A percentile compares a stretch with the other conserved stretches of the same genome.
phyloP scores from a whole-genome alignment of 371 early-diverging fungal species.

The Phascolomyces articulosus region DNA sequence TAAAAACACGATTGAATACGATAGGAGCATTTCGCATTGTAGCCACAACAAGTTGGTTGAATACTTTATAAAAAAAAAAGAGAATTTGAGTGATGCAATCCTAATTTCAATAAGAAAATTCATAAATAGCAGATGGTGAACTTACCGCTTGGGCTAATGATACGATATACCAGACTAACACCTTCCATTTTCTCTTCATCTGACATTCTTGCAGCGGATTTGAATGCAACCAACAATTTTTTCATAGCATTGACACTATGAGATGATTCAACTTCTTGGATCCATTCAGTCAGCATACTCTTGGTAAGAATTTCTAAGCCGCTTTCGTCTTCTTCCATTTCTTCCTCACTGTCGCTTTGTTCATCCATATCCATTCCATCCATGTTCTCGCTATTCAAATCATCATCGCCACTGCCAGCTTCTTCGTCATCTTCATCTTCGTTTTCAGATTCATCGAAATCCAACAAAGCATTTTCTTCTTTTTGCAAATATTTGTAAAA shows the following conservation, averaged over 20 bases:
- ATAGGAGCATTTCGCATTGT: constrained; percentile 61
- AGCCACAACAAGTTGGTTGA: constrained; percentile 77
- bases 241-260: constrained; percentile 50
- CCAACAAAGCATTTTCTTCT: constrained; percentile 81
- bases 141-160: constrained; percentile 67
- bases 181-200: constrained; percentile 64
- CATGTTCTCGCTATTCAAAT: constrained; percentile 19
- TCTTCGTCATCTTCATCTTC: constrained; percentile 40
- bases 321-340: constrained; percentile 12
- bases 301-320: constrained; percentile 57
- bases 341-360: neutral
- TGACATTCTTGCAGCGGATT: constrained; percentile 79
- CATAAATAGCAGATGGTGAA: no score
- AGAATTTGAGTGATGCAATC: no score
- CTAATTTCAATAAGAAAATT: no score
- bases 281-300: constrained; percentile 77
- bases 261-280: constrained; percentile 53
- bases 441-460: constrained; percentile 72
- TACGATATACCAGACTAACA: constrained; percentile 58
- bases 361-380: constrained; percentile 33
- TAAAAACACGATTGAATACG: constrained; percentile 61
- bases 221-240: constrained; percentile 80
- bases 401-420: constrained; percentile 24
- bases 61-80: constrained; percentile 45
- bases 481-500: constrained; percentile 88